Conservation (phyloP, 805 yeast species). For the Saccharomyces eubayanus region DNA sequence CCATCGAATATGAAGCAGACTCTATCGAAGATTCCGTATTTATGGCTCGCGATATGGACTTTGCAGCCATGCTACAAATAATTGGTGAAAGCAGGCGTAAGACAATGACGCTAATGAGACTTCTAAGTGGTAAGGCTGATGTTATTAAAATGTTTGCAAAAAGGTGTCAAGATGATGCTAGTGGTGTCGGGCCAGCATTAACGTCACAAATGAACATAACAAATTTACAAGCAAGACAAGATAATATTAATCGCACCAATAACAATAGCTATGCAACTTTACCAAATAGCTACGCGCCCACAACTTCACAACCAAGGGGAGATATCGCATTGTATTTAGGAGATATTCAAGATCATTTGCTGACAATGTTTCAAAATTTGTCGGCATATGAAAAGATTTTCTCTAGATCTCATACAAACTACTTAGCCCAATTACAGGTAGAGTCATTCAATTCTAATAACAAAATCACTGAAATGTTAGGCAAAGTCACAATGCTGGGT, state of each 20-base stretch:
- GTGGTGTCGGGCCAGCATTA: conserved; percentile 36
- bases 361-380: conserved; percentile 90
- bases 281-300: not conserved
- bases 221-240: conserved; percentile 23
- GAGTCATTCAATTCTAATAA: conserved; percentile 82
- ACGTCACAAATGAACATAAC: conserved; percentile 35
- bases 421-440: conserved; percentile 88
- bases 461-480: conserved; percentile 75
- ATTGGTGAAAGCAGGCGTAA: conserved; percentile 86
- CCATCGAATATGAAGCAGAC: conserved; percentile 73
- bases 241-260: conserved; percentile 1
- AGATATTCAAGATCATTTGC: conserved; percentile 94
- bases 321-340: conserved; percentile 89
- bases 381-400: conserved; percentile 87
- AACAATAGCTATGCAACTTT: conserved; percentile 4
- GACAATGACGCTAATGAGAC: conserved; percentile 86
- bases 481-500: conserved; percentile 85
- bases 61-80: conserved; percentile 64
- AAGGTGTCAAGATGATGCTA: conserved; percentile 69
- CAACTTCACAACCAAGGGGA: conserved; percentile 59
- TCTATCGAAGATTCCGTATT: conserved; percentile 77
- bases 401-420: conserved; percentile 84
- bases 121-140: conserved; percentile 89
- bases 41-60: conserved; percentile 64
- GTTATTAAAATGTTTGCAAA: conserved; percentile 94